Conservation (phyloP, 148 eudicot species). For the Drosera capensis region DNA sequence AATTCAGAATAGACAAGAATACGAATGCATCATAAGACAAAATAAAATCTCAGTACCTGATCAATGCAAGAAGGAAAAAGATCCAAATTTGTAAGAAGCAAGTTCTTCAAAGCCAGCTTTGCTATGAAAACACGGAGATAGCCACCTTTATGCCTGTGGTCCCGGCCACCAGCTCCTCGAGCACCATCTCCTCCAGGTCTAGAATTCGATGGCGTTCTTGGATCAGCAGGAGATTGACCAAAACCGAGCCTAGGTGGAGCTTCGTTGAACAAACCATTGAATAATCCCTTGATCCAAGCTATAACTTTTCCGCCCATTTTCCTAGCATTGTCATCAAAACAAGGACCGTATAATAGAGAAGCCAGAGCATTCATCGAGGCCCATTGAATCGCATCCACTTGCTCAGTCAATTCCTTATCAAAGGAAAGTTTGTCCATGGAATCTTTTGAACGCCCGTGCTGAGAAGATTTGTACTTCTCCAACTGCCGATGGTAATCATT, state of each 20-base stretch:
- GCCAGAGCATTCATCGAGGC: constrained; percentile 99
- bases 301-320: constrained; percentile 97
- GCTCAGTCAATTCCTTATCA: constrained; percentile 87
- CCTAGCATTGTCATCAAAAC: constrained; percentile 97
- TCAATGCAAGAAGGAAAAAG: constrained; percentile 98
- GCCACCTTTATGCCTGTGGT: constrained; percentile 88
- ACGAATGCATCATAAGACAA: no score
- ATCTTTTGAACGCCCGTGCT: constrained; percentile 88
- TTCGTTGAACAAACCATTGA: constrained; percentile 90
- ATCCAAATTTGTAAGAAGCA: constrained; percentile 90
- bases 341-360: constrained; percentile 88
- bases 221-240: constrained; percentile 98
- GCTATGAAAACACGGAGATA: constrained; percentile 87
- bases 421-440: constrained; percentile 88
- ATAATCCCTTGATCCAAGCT: constrained; percentile 91
- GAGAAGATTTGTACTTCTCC: constrained; percentile 88
- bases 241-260: constrained; percentile 97
- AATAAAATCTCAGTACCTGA: no score
- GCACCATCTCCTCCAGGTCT: constrained; percentile 69
- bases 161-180: constrained; percentile 78
- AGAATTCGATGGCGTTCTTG: constrained; percentile 94
- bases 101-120: constrained; percentile 83
- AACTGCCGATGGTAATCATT: constrained; percentile 94
- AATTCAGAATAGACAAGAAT: no score
- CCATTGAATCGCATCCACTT: constrained; percentile 97